A percentile compares a stretch with the other conserved stretches of the same genome.
phyloP scores from a whole-genome alignment of 2,329 filamentous ascomycete species.

The Pleochaeta shiraiana region DNA sequence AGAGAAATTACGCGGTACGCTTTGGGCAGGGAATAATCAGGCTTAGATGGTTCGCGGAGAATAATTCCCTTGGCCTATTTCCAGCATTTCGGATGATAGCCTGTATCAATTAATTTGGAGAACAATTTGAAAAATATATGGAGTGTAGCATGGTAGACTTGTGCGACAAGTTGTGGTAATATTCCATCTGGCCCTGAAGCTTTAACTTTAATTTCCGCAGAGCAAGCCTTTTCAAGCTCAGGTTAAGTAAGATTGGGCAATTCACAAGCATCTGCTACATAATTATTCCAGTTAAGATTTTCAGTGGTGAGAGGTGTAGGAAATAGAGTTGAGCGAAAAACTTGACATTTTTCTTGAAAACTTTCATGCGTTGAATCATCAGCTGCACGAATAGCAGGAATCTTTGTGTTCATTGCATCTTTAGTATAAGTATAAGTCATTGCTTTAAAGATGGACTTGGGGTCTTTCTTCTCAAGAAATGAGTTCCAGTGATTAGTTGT shows the following conservation, averaged over 20 bases:
- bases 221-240: background rate
- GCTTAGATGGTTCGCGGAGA: background rate
- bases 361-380: background rate
- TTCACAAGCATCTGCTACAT: background rate
- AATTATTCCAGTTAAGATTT: background rate
- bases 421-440: background rate
- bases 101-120: background rate
- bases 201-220: background rate
- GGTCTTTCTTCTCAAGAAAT: background rate
- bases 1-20: slow-evolving; percentile 3
- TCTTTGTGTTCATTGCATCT: background rate
- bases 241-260: background rate
- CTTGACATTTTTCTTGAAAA: background rate
- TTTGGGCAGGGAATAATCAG: background rate
- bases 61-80: background rate
- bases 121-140: background rate
- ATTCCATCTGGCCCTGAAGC: background rate
- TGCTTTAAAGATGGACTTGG: background rate
- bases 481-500: background rate
- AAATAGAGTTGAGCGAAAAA: background rate
- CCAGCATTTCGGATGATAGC: background rate
- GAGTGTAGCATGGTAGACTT: background rate
- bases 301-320: background rate
- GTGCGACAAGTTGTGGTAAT: background rate
- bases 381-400: background rate